Evolutionary conservation across 352 stramenopile species (phyloP), one percentile per base, ranked within the genome.

Genomic region (Phytophthora lateralis): DNA sequence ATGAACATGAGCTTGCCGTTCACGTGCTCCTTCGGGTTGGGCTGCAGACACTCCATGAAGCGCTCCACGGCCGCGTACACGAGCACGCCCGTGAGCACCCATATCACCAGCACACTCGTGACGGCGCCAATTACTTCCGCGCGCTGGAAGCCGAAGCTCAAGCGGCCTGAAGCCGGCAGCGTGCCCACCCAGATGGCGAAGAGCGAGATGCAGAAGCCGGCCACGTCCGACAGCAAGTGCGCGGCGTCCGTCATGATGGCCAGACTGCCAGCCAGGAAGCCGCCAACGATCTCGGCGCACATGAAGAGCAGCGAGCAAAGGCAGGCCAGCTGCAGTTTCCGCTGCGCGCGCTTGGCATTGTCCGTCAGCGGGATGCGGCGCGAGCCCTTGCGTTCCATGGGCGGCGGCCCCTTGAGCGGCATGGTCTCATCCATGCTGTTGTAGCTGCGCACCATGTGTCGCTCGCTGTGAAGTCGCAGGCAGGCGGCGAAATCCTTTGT

Each of bases 1-100:
- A 96, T 90, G 68, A 96, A 97, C 98, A 99, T 99, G 60, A 99
- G 65, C 59, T 93, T 93, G 72, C 97, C 97, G 70, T 99, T 88
- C 1, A 99, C 96, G 49, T 67, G 63, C 63, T 96, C 90, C 41
- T 80, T 69, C 10, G 85, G 78, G 73, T 96, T 68, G 6, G 82
- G 81, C 48, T 87, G 27, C 15, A 97, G 71, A 37, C 79, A 90
- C 53, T 94, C 83, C 51, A 88, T 66, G 57, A 95, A 85, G 44
- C 97, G 86, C 63, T 91, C 72, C 35, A 99, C 73, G 1, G 97
- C 98, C 42, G 98, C 95, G 43, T 96, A 95, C 7, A 98, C 83
- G 17, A 99, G 84, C 56, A 95, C 85, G 34, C 96, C 81, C 29
- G 91, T 98, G 42, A 99, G 82, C 48, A 99, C 80, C 56, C 90